A percentile compares a stretch with the other conserved stretches of the same genome.
Conservation (phyloP, 495 filamentous ascomycete species). For the Lasiosphaeria hispida region DNA sequence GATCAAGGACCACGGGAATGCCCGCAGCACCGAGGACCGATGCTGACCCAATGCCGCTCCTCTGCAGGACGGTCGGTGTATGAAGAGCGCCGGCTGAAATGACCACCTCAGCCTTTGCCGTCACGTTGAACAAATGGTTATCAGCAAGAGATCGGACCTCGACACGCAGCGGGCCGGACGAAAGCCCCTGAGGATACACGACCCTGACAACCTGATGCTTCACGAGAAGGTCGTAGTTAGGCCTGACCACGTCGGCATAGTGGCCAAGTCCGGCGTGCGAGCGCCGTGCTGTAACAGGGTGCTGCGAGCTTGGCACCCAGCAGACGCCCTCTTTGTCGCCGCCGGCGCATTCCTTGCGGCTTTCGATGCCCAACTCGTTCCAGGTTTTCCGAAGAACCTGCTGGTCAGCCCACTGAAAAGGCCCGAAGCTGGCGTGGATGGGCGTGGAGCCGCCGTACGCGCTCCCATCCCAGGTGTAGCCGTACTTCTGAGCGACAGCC, state of each 20-base stretch:
- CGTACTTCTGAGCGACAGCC: conserved; percentile 7
- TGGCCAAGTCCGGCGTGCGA: conserved; percentile 39
- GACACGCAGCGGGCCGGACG: no score
- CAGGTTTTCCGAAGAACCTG: conserved; percentile 11
- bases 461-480: conserved; percentile 19
- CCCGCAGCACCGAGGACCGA: conserved; percentile 11
- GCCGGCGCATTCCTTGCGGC: conserved; percentile 15
- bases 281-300: conserved; percentile 33
- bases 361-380: conserved; percentile 20
- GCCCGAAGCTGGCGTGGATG: conserved; percentile 19
- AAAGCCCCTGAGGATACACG: no score
- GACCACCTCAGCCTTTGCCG: background rate
- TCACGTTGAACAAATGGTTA: no score
- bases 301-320: conserved; percentile 24
- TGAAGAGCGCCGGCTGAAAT: conserved; percentile 21
- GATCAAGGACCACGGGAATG: conserved; percentile 19
- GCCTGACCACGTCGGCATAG: conserved; percentile 30
- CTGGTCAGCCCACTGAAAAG: conserved; percentile 24
- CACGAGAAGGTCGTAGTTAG: conserved; percentile 32
- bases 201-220: no score
- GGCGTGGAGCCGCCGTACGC: conserved; percentile 19
- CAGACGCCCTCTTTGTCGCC: conserved; percentile 28
- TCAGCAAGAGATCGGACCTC: no score
- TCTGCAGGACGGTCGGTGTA: conserved; percentile 21
- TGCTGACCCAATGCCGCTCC: conserved; percentile 23